phyloP scores from a whole-genome alignment of 2,329 filamentous ascomycete species.

The Aspergillus tamarii region DNA sequence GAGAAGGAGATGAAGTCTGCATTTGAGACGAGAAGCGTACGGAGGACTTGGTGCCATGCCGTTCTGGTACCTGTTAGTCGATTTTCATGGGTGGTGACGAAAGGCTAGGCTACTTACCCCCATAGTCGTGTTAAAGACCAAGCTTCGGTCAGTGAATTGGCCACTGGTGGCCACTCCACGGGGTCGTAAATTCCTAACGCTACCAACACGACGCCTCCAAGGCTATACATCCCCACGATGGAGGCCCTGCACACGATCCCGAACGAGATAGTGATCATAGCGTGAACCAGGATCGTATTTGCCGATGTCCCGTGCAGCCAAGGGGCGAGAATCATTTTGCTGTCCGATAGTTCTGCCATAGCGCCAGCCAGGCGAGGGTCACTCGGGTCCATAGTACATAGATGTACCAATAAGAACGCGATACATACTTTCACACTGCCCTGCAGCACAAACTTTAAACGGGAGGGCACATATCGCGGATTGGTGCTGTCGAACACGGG shows the following conservation, averaged over 20 bases:
- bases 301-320: neutral
- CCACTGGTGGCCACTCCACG: constrained; percentile 23
- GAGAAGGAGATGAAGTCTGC: constrained; percentile 18
- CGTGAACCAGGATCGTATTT: constrained; percentile 5
- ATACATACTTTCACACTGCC: constrained; percentile 8
- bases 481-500: constrained; percentile 7
- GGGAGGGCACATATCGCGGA: constrained; percentile 5
- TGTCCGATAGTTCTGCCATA: neutral
- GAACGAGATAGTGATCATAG: constrained; percentile 20
- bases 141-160: constrained; percentile 11
- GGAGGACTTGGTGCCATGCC: constrained; percentile 27
- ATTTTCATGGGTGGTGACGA: neutral
- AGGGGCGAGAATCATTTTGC: constrained; percentile 12
- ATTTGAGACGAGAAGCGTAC: constrained; percentile 17
- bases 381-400: constrained; percentile 17
- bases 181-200: constrained; percentile 12
- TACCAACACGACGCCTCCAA: constrained; percentile 11
- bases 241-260: constrained; percentile 17
- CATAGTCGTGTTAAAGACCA: constrained; percentile 22
- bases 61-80: constrained; percentile 9
- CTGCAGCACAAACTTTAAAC: constrained; percentile 13
- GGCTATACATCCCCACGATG: constrained; percentile 19
- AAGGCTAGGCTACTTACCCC: constrained; percentile 16
- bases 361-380: constrained; percentile 8
- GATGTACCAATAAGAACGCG: constrained; percentile 8